Percentiles rank a stretch among this genome's conserved stretches.
Conservation (phyloP, 805 yeast species). For the Metschnikowia drakensbergensis region DNA sequence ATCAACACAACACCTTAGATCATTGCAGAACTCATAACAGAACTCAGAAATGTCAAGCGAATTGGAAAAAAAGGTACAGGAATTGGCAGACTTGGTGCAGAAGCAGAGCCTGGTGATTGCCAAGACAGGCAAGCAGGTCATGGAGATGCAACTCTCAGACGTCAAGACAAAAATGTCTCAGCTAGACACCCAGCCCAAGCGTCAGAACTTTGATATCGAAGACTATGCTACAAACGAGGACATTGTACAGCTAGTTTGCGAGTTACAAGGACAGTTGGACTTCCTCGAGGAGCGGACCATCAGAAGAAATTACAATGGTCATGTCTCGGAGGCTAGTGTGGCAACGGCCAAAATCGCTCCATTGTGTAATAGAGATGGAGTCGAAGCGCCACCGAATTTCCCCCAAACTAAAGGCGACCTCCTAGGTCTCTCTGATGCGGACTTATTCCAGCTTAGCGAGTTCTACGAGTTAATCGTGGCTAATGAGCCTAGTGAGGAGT, state of each 20-base stretch:
- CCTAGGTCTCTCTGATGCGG: conserved; percentile 39
- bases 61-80: conserved; percentile 40
- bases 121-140: conserved; percentile 74
- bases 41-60: conserved; percentile 1
- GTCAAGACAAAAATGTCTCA: conserved; percentile 28
- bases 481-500: conserved; percentile 12
- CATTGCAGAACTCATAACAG: not conserved
- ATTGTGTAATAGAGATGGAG: conserved; percentile 77
- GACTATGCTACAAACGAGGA: conserved; percentile 81
- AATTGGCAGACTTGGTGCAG: conserved; percentile 50
- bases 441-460: conserved; percentile 53
- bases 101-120: conserved; percentile 66
- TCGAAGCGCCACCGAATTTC: conserved; percentile 50
- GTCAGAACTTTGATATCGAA: conserved; percentile 36
- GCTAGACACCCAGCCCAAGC: conserved; percentile 14
- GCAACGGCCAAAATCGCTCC: conserved; percentile 49
- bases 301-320: conserved; percentile 64
- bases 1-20: no score
- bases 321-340: conserved; percentile 39
- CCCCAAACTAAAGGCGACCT: conserved; percentile 61
- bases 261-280: conserved; percentile 83
- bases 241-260: conserved; percentile 80
- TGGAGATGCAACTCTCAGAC: conserved; percentile 63
- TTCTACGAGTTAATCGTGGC: conserved; percentile 71
- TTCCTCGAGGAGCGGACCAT: conserved; percentile 72